Conservation (phyloP, 148 eudicot genomes). For the Camellia sinensis region DNA sequence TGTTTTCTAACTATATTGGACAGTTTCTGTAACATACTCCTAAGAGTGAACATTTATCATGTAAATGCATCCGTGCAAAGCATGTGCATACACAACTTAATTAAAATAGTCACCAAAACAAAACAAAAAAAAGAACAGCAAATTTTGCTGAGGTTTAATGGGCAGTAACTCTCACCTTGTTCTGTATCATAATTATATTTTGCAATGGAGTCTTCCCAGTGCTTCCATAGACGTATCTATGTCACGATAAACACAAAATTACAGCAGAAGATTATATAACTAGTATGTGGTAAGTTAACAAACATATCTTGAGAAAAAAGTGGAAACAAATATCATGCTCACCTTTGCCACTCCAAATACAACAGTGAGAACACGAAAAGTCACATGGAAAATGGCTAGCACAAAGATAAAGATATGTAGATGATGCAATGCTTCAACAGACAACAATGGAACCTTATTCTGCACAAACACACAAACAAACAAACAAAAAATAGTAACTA, state of each 20-base stretch:
- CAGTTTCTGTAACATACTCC: not conserved
- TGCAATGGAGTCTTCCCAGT: conserved; percentile 64
- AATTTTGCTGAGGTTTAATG: not conserved
- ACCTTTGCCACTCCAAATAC: conserved; percentile 75
- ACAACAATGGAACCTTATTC: conserved; percentile 67
- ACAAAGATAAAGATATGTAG: conserved; percentile 93
- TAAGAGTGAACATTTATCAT: not conserved
- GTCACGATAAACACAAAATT: conserved; percentile 7
- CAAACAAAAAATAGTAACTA: not conserved
- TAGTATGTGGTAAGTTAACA: not conserved
- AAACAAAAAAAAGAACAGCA: not conserved
- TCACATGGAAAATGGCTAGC: conserved; percentile 73
- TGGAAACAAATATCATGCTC: not conserved
- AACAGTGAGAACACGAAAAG: conserved; percentile 66
- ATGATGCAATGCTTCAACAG: conserved; percentile 78
- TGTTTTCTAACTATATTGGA: not conserved
- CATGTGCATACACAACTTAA: not conserved
- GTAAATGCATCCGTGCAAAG: not conserved
- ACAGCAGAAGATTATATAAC: not conserved
- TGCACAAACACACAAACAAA: conserved; percentile 26
- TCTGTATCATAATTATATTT: conserved; percentile 48
- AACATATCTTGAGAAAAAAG: not conserved
- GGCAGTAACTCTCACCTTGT: conserved; percentile 38
- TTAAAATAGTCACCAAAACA: not conserved
- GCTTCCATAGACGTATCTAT: conserved; percentile 86